These are phyloP conservation scores for Rosa hybrid DNA, from an alignment of 331 rosid genomes.

Conservation along the genomic window DNA sequence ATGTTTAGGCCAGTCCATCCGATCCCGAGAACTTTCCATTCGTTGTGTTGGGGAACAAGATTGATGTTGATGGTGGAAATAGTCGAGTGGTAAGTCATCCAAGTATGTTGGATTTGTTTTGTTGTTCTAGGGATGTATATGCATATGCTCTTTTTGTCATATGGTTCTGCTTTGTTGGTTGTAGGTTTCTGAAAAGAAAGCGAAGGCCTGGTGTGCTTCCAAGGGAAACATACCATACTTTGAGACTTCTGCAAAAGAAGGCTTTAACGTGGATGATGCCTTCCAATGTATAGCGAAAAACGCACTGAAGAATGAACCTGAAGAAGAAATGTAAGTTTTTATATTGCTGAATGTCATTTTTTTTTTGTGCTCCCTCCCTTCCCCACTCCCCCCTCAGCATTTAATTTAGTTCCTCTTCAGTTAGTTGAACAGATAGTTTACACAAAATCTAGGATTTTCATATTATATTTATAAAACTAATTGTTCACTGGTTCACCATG, in stretches of 20 bases:
- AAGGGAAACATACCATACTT: constrained; percentile 96
- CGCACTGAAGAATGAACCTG: constrained; percentile 97
- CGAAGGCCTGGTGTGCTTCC: constrained; percentile 97
- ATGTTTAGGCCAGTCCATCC: constrained; percentile 91
- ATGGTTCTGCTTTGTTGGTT: constrained; percentile 16
- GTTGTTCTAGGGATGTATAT: constrained; percentile 1
- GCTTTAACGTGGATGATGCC: constrained; percentile 88
- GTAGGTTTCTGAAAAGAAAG: constrained; percentile 96
- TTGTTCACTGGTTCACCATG: too few species aligned
- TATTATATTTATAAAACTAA: too few species aligned
- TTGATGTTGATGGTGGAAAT: constrained; percentile 92
- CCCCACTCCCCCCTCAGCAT: too few species aligned
- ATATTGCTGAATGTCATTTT: too few species aligned
- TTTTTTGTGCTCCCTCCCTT: too few species aligned
- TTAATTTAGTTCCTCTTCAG: too few species aligned
- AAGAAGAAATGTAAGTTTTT: constrained; percentile 81
- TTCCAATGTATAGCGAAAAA: constrained; percentile 92
- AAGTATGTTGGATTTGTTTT: not conserved
- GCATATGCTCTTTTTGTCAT: constrained; percentile 10
- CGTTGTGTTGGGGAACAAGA: constrained; percentile 94
- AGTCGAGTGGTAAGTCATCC: constrained; percentile 77
- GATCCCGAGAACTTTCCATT: constrained; percentile 97
- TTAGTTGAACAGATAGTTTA: too few species aligned
- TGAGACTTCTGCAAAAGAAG: constrained; percentile 98
- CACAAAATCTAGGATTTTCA: too few species aligned